A percentile compares a stretch with the other conserved stretches of the same genome.
These are phyloP conservation scores for Ogataea zsoltii DNA, from an alignment of 805 yeast species.

Conservation along the genomic window DNA sequence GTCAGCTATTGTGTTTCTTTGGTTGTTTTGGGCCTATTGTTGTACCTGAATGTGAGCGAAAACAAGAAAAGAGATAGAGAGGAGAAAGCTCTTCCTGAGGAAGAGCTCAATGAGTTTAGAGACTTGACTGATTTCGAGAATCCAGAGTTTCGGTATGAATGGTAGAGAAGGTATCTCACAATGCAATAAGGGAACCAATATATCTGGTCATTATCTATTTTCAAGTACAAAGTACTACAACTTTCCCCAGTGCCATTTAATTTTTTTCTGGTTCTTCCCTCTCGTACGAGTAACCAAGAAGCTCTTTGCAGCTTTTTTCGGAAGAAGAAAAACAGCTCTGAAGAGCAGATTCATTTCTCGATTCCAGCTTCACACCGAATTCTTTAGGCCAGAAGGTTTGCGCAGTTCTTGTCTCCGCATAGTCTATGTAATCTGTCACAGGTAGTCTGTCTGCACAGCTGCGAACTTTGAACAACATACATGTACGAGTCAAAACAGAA, in stretches of 20 bases:
- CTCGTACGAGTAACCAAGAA: constrained; percentile 19
- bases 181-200: too few species aligned
- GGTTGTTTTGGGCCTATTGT: constrained; percentile 45
- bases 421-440: constrained; percentile 18
- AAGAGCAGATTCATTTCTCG: constrained; percentile 10
- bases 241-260: too few species aligned
- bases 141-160: constrained; percentile 39
- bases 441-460: constrained; percentile 9
- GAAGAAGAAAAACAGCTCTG: constrained; percentile 14
- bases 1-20: constrained; percentile 10
- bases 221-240: background rate
- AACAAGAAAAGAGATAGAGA: constrained; percentile 27
- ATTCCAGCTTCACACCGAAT: constrained; percentile 16
- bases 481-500: constrained; percentile 16
- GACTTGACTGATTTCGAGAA: constrained; percentile 47
- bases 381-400: constrained; percentile 26
- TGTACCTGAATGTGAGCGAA: constrained; percentile 17
- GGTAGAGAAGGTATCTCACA: too few species aligned
- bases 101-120: constrained; percentile 42
- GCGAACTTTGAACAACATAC: constrained; percentile 18
- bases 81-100: constrained; percentile 5
- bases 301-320: constrained; percentile 8
- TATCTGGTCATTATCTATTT: too few species aligned
- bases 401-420: constrained; percentile 22
- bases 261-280: background rate